A percentile compares a stretch with the other conserved stretches of the same genome.
Conservation (phyloP, 2,329 filamentous ascomycete species). For the Thelonectria rubi region DNA sequence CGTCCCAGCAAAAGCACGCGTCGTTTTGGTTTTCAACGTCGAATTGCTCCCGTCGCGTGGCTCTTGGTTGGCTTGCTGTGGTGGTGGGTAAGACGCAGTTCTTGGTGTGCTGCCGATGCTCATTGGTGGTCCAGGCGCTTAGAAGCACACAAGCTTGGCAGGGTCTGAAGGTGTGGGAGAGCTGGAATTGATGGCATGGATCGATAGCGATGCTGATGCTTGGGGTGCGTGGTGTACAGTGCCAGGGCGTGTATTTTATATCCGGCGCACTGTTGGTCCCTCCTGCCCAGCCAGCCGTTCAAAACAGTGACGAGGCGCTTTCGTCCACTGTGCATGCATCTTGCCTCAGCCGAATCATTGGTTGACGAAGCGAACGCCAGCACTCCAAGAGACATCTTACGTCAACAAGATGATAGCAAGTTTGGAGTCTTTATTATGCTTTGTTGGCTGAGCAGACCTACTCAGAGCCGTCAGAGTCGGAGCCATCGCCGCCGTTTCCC, state of each 20-base stretch:
- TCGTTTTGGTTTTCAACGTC: conserved; percentile 4
- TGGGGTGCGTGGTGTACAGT: background rate
- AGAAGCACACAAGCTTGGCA: conserved; percentile 9
- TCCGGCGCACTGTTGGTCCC: background rate
- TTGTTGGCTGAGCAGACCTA: conserved; percentile 2
- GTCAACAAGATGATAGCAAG: too few species aligned
- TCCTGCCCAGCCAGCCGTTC: background rate
- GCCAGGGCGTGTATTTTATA: background rate
- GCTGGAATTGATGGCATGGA: background rate
- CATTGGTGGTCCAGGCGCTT: conserved; percentile 35
- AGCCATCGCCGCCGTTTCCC: conserved; percentile 32
- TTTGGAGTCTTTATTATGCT: too few species aligned
- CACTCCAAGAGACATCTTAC: too few species aligned
- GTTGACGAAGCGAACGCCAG: background rate
- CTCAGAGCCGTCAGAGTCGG: conserved; percentile 30
- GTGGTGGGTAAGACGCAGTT: conserved; percentile 31
- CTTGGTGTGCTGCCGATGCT: conserved; percentile 31
- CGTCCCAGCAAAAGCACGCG: conserved; percentile 12
- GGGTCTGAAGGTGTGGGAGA: background rate
- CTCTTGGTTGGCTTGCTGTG: conserved; percentile 24
- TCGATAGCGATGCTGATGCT: background rate
- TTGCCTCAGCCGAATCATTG: background rate
- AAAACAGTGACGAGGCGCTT: background rate
- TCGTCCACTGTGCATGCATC: background rate
- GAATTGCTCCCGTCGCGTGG: conserved; percentile 21